Conservation (phyloP, 164 flowering plant genomes). For the Hamamelis virginiana region DNA sequence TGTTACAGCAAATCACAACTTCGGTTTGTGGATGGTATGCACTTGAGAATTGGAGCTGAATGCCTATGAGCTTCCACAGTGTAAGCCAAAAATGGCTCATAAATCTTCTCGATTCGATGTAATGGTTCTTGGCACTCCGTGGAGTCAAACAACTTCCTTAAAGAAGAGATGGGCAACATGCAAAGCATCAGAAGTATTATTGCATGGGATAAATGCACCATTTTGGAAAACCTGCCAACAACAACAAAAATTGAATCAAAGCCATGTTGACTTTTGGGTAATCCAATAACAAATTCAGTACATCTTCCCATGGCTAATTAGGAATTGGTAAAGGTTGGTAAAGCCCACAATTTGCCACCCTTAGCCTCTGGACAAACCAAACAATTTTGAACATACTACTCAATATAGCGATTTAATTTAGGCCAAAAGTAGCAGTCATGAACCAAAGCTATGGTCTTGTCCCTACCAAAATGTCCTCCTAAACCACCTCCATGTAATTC, state of each 20-base stretch:
- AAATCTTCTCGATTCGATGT: too few relatives aligned
- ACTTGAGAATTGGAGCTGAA: too few relatives aligned
- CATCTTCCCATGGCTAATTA: neutral
- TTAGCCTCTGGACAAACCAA: neutral
- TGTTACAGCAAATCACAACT: too few relatives aligned
- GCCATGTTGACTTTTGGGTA: neutral
- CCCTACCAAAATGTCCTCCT: neutral
- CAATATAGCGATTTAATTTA: neutral
- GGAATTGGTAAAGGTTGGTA: neutral
- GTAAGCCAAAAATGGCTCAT: too few relatives aligned
- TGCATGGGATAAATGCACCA: constrained; percentile 7
- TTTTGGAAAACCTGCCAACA: constrained; percentile 5
- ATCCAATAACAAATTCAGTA: neutral
- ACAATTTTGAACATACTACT: neutral
- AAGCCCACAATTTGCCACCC: neutral
- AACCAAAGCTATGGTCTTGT: neutral
- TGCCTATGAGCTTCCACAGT: too few relatives aligned
- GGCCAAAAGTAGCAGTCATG: neutral
- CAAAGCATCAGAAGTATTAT: constrained; percentile 7
- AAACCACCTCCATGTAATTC: neutral
- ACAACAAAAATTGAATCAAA: constrained; percentile 10
- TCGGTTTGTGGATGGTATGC: too few relatives aligned
- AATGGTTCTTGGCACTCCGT: too few relatives aligned
- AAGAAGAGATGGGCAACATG: neutral
- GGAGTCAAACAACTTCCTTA: too few relatives aligned